Conservation (phyloP, 1,284 basidiomycete genomes). For the Caloboletus firmus region DNA sequence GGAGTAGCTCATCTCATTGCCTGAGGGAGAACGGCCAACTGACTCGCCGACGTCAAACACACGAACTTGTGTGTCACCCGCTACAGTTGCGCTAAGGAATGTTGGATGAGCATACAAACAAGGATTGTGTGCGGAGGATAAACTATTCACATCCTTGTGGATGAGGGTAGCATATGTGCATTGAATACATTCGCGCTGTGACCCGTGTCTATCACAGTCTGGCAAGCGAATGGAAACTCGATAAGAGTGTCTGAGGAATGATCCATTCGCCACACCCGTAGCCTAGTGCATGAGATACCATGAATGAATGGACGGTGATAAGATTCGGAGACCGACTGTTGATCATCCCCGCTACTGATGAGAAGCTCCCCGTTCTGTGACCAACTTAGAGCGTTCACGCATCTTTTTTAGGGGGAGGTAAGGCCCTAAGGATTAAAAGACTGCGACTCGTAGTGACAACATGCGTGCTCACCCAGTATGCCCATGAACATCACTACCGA, state of each 20-base stretch:
- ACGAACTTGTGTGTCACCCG: slow-evolving; percentile 79
- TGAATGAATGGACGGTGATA: slow-evolving; percentile 30
- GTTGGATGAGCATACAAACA: slow-evolving; percentile 11
- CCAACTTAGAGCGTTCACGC: slow-evolving; percentile 88
- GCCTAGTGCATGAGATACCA: slow-evolving; percentile 35
- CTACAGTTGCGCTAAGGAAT: slow-evolving; percentile 61
- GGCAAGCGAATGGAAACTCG: slow-evolving; percentile 63
- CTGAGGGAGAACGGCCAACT: slow-evolving; percentile 37
- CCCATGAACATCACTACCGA: slow-evolving; percentile 55
- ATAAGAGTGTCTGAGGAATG: slow-evolving; percentile 26
- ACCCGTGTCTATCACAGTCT: slow-evolving; percentile 68
- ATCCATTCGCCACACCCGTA: slow-evolving; percentile 70
- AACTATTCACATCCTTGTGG: slow-evolving; percentile 57
- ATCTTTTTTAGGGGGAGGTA: slow-evolving; percentile 41
- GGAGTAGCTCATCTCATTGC: slow-evolving; percentile 41
- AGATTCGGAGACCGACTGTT: slow-evolving; percentile 53
- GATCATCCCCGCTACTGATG: slow-evolving; percentile 82
- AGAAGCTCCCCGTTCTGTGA: slow-evolving; percentile 71
- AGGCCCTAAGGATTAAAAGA: neutral
- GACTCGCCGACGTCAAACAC: slow-evolving; percentile 75
- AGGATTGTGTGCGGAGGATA: neutral
- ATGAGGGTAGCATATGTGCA: slow-evolving; percentile 78
- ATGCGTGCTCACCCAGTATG: slow-evolving; percentile 59
- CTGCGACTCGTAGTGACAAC: neutral
- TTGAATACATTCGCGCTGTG: slow-evolving; percentile 90